Conservation (phyloP, 2,329 filamentous ascomycete species). For the Beauveria asiatica region DNA sequence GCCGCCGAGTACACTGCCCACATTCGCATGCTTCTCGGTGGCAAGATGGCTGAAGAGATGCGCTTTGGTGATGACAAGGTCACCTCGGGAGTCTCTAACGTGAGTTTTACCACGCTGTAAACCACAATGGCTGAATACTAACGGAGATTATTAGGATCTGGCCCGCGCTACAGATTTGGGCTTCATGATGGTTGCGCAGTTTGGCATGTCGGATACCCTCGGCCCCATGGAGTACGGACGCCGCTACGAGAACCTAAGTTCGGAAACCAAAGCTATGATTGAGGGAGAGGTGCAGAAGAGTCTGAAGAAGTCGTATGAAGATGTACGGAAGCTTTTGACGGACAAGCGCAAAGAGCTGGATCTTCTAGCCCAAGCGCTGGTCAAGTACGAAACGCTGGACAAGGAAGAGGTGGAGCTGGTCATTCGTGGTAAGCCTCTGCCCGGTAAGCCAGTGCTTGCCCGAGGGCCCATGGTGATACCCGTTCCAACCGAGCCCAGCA, state of each 20-base stretch:
- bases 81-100: constrained; percentile 74
- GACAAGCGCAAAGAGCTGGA: constrained; percentile 79
- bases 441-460: constrained; percentile 54
- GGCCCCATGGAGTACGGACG: constrained; percentile 83
- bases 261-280: constrained; percentile 77
- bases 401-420: constrained; percentile 87
- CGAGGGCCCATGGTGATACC: constrained; percentile 33
- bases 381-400: constrained; percentile 90
- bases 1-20: constrained; percentile 73
- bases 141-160: constrained; percentile 57
- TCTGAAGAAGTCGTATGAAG: constrained; percentile 70
- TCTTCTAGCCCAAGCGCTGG: constrained; percentile 74
- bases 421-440: constrained; percentile 74
- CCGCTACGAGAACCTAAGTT: constrained; percentile 73
- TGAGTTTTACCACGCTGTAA: constrained; percentile 34
- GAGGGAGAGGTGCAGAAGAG: constrained; percentile 81
- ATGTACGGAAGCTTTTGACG: constrained; percentile 62
- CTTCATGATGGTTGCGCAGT: constrained; percentile 78
- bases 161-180: constrained; percentile 72
- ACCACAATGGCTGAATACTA: constrained; percentile 14
- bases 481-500: constrained; percentile 26
- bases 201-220: constrained; percentile 80
- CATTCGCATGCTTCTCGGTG: constrained; percentile 75
- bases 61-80: constrained; percentile 88
- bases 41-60: constrained; percentile 85